Percentiles rank a stretch among this genome's conserved stretches.
Evolutionary conservation across 2,329 filamentous ascomycete species (phyloP).

Genomic region (Talaromyces funiculosus): DNA sequence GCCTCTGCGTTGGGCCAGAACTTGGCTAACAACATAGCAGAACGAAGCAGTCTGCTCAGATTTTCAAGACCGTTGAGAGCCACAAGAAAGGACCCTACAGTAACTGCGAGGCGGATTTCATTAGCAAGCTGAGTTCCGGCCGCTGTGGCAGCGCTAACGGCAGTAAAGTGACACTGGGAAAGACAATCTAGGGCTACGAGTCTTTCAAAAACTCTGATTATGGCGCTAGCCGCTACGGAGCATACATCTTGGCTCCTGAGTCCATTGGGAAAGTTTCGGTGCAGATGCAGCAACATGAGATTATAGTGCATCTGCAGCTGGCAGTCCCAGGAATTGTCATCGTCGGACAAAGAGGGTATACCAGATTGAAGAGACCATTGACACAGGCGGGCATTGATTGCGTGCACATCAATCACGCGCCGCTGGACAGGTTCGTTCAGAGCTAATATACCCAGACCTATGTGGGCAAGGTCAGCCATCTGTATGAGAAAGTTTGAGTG

Average conservation of each 20-base stretch:
- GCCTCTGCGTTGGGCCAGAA: constrained; percentile 5
- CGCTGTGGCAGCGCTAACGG: neutral
- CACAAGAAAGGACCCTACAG: neutral
- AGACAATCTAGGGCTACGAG: neutral
- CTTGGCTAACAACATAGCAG: neutral
- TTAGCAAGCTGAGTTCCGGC: constrained; percentile 7
- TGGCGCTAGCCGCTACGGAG: constrained; percentile 3
- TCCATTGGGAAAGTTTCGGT: neutral
- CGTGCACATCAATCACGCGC: neutral
- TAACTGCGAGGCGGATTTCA: neutral
- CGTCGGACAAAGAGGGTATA: neutral
- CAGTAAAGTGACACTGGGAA: constrained; percentile 3
- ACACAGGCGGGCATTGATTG: neutral
- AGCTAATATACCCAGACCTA: neutral
- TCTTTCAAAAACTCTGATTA: neutral
- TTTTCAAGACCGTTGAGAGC: neutral
- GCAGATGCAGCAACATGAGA: neutral
- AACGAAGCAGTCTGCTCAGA: neutral
- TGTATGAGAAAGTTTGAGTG: neutral
- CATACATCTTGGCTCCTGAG: neutral
- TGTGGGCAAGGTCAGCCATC: neutral
- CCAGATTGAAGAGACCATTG: neutral
- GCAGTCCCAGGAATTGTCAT: neutral
- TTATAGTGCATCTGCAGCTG: constrained; percentile 5
- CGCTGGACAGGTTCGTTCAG: neutral